phyloP scores from a whole-genome alignment of 2,329 filamentous ascomycete genomes.

The Neobulgaria alba region DNA sequence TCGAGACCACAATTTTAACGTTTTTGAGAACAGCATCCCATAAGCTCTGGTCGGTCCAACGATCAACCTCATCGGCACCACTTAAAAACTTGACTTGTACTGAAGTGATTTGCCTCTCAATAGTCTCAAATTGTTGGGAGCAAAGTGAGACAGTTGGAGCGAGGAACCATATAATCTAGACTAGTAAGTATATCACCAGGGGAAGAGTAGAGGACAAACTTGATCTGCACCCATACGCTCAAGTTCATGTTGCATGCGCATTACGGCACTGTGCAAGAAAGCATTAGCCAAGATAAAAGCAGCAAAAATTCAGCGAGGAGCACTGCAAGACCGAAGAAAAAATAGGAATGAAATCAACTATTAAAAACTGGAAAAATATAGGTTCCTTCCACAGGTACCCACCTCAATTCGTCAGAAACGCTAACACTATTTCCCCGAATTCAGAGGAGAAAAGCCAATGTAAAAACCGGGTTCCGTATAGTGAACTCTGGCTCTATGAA shows the following conservation, averaged over 20 bases:
- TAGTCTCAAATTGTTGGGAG: constrained; percentile 53
- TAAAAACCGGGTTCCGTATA: too few relatives aligned
- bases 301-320: too few relatives aligned
- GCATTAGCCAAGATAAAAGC: too few relatives aligned
- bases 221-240: constrained; percentile 14
- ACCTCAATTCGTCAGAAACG: too few relatives aligned
- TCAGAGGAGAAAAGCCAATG: too few relatives aligned
- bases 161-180: constrained; percentile 61
- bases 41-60: constrained; percentile 49
- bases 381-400: too few relatives aligned
- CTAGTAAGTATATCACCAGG: constrained; percentile 2
- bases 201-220: constrained; percentile 3
- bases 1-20: constrained; percentile 52
- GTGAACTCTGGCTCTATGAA: too few relatives aligned
- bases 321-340: too few relatives aligned
- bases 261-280: constrained; percentile 13
- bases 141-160: constrained; percentile 62
- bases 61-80: constrained; percentile 50
- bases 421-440: too few relatives aligned
- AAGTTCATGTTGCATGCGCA: constrained; percentile 22
- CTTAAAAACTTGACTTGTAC: constrained; percentile 44
- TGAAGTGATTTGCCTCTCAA: constrained; percentile 49
- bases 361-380: too few relatives aligned
- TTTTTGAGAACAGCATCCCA: constrained; percentile 52
- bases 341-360: too few relatives aligned